Percentiles rank a stretch among this genome's conserved stretches.
phyloP scores from a whole-genome alignment of 768 basidiomycete genomes.

The Tremella yokohamensis region DNA sequence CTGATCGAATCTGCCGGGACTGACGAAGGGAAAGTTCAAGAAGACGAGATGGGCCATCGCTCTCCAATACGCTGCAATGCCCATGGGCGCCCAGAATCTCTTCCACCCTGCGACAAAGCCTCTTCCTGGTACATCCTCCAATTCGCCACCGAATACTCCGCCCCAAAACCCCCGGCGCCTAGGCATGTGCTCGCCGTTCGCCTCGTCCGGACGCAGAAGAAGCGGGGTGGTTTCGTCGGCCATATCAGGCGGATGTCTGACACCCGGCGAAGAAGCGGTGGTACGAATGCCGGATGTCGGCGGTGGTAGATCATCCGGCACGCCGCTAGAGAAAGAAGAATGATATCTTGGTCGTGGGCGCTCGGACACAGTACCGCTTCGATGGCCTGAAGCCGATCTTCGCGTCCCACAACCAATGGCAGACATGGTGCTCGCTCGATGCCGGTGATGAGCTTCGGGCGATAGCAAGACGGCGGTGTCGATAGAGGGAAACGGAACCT shows the following conservation, averaged over 20 bases:
- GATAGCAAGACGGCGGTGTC: constrained; percentile 7
- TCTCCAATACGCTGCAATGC: constrained; percentile 37
- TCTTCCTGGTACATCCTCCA: constrained; percentile 21
- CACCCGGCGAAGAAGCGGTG: constrained; percentile 12
- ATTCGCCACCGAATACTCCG: constrained; percentile 37
- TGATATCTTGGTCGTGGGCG: constrained; percentile 1
- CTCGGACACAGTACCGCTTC: background rate
- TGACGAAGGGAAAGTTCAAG: constrained; percentile 49
- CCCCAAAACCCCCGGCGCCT: constrained; percentile 21
- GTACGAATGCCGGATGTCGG: constrained; percentile 5
- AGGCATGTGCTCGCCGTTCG: background rate
- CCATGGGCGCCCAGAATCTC: constrained; percentile 39
- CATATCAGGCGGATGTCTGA: background rate
- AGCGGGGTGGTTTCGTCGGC: constrained; percentile 28
- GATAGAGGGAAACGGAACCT: background rate
- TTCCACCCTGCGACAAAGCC: constrained; percentile 28
- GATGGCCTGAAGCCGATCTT: constrained; percentile 1
- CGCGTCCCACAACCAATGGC: constrained; percentile 9
- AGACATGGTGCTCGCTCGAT: constrained; percentile 27
- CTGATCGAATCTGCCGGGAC: constrained; percentile 3
- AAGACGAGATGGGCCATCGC: constrained; percentile 42
- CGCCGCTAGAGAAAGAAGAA: constrained; percentile 3
- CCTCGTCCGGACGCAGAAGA: constrained; percentile 5
- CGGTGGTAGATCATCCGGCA: background rate
- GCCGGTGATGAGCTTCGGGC: constrained; percentile 6